Evolutionary conservation across 1,284 basidiomycete genomes (phyloP), one percentile per base, ranked within the genome.

Genomic region (Ganoderma lucidum): DNA sequence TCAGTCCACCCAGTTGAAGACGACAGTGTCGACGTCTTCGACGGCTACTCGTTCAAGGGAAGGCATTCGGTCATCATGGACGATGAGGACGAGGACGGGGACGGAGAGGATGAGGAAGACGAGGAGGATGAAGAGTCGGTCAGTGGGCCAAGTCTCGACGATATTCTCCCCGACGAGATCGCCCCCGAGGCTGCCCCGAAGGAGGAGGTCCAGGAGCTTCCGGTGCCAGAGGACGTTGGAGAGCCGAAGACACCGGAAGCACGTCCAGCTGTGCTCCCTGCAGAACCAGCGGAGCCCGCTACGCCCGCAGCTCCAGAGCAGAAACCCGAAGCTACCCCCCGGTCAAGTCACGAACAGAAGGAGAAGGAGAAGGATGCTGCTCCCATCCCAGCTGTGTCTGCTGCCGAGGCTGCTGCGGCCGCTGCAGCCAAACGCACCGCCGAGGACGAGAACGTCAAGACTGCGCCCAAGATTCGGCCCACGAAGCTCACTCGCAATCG

Each of bases 31-130:
- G 93, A 94, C 78, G 89, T 95, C 23, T 96, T 95, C 76, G 94
- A 95, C 80, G 94, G 93, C 15, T 96, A 96, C 79, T 95, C 93
- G 42, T 96, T 94, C 85, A 95, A 95, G 81, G 94, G 93, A 14
- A 85, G 93, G 39, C 86, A 94, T 80, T 94, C 93, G 4, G 85
- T 95, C 65, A 83, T 94, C 69, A 81, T 94, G 62, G 93, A 93
- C 69, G 90, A 89, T 51, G 90, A 90, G 12, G 89, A 88, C 3
- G 89, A 88, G 10, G 85, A 79, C n/a, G 83, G 83, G 53, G 87
- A 82, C 58, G 83, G 83, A 53, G 83, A 82, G 15, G 82, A 82
- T 71, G 77, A 79, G 61, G 78, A 79, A 42, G 80, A 77, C 61
- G 83, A 83, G 0, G 76, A 76, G 10, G 76, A 77, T 51, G 76